Percentiles rank a stretch among this genome's conserved stretches.
Conservation (phyloP, 1,139 yeast species). For the Kazachstania sp. region DNA sequence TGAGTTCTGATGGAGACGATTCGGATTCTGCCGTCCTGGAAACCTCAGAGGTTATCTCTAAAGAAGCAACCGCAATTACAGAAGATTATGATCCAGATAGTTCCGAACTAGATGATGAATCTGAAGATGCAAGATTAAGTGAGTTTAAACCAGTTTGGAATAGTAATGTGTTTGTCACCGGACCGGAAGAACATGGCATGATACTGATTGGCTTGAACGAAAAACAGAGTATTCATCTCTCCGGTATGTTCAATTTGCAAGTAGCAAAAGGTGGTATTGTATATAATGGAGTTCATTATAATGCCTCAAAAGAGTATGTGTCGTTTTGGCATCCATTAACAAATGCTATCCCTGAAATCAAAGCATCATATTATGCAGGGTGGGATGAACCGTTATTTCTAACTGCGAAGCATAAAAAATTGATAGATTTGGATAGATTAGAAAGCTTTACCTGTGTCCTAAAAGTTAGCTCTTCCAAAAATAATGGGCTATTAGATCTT, state of each 20-base stretch:
- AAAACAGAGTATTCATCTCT: constrained; percentile 43
- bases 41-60: constrained; percentile 3
- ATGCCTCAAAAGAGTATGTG: constrained; percentile 33
- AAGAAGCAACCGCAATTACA: constrained; percentile 7
- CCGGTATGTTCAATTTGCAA: constrained; percentile 49
- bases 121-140: no score
- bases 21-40: not conserved
- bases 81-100: constrained; percentile 9
- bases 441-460: constrained; percentile 20
- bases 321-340: constrained; percentile 45
- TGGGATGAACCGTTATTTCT: constrained; percentile 34
- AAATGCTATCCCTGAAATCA: constrained; percentile 48
- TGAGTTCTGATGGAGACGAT: constrained; percentile 5
- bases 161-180: constrained; percentile 6
- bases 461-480: constrained; percentile 12
- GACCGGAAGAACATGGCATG: not conserved
- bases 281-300: constrained; percentile 46
- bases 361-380: constrained; percentile 29
- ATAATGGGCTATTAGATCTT: constrained; percentile 12
- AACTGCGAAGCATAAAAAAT: constrained; percentile 10
- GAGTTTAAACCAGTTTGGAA: constrained; percentile 5
- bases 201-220: constrained; percentile 11
- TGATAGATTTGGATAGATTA: not conserved
- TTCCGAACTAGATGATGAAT: not conserved
- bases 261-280: constrained; percentile 53